These are phyloP conservation scores for Ormosia emarginata DNA, from an alignment of 306 rosid species.

Conservation along the genomic window DNA sequence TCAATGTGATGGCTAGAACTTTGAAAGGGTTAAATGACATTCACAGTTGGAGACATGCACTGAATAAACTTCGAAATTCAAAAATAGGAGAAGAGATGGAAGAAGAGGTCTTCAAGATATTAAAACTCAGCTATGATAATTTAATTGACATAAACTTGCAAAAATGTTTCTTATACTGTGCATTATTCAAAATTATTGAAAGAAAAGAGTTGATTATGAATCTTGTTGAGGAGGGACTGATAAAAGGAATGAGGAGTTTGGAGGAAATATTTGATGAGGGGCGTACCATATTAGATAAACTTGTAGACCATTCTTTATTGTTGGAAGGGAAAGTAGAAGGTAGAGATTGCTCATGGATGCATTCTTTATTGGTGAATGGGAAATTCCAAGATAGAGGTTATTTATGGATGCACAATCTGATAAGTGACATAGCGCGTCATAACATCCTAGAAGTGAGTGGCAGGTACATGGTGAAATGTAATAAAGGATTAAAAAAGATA, in stretches of 20 bases:
- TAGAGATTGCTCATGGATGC: neutral
- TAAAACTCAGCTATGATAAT: constrained; percentile 20
- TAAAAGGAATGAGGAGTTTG: neutral
- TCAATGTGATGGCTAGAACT: neutral
- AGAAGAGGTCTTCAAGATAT: neutral
- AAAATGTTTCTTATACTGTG: constrained; percentile 10
- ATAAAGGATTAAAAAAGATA: neutral
- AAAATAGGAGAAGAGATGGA: constrained; percentile 10
- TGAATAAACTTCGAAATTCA: neutral
- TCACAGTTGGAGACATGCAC: neutral
- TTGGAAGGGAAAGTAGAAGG: neutral
- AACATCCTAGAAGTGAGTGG: neutral
- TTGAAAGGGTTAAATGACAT: neutral
- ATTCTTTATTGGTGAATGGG: neutral
- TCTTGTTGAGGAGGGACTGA: neutral
- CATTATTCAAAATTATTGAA: neutral
- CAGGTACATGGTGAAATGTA: neutral
- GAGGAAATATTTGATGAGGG: neutral
- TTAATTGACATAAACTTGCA: neutral
- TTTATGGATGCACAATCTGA: neutral
- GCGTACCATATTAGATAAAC: neutral
- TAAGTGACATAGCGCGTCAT: neutral
- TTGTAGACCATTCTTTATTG: neutral
- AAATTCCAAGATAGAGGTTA: no score
- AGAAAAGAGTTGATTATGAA: neutral